Base-by-base conservation (phyloP, 2,329 filamentous ascomycete genomes). In the Exophiala sp. region DNA sequence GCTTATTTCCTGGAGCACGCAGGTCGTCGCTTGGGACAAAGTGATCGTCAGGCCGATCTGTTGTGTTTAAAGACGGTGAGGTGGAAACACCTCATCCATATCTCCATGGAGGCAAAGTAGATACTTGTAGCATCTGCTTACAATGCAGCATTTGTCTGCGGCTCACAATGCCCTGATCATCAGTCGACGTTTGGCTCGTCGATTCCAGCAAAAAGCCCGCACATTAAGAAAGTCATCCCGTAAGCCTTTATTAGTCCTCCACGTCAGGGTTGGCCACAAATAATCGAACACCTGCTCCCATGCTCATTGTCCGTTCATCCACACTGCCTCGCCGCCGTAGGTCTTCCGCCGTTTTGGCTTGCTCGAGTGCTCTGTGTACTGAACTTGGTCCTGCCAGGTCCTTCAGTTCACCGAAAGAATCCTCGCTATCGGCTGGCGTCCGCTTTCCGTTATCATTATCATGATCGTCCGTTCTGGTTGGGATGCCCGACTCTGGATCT, bases 391-490 rank as follows among this genome's bases (percentile, higher is more conserved):
- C 69, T 61, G 72, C 66, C 68, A 85, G 75, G 32, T 78, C 75
- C 16, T 76, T 77, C 35, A 82, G 66, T 4, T 74, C 72, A 21
- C 80, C 81, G 65, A 84, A 84, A 50, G 72, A 74, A 54, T 79
- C 75, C 57, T 82, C 79, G 36, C 74, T 70, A 29, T 73, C 69
- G 45, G 66, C 69, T 38, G 64, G 66, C 11, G 45, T 34, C 12
- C 35, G 36, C 41, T 55, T 55, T 12, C 64, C 62, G 33, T 66
- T 69, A 47, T 71, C 61, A 21, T 42, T 58, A 36, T 48, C 54
- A 32, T 61, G 56, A 38, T 71, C 62, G 21, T 65, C 61, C 41
- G 67, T 65, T 11, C 47, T 36, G 2, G 42, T 67, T 63, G 3
- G 65, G 61, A 6, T 68, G 61, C n/a, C 65, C 8, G 71, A 70